A percentile compares a stretch with the other conserved stretches of the same genome.
Evolutionary conservation across 2,329 filamentous ascomycete species (phyloP).

Genomic region (Bipolaris bicolor): DNA sequence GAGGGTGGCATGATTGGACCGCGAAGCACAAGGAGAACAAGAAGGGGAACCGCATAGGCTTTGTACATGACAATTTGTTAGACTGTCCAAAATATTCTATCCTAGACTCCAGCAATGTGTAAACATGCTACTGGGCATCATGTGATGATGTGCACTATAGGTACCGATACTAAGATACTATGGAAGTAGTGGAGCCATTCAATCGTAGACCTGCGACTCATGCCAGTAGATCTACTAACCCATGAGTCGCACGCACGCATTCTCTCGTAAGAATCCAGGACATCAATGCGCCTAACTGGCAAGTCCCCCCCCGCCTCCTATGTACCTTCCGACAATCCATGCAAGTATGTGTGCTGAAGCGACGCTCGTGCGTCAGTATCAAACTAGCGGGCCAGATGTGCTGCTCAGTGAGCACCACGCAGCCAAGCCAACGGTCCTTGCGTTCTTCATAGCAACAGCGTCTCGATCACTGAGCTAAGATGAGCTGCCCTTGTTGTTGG

Average conservation of each 20-base stretch:
- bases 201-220: neutral
- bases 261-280: neutral
- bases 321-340: neutral
- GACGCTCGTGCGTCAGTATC: neutral
- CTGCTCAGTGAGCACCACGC: neutral
- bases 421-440: neutral
- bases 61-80: constrained; percentile 2
- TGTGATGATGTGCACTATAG: neutral
- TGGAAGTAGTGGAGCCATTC: neutral
- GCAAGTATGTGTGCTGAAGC: neutral
- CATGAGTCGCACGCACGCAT: neutral
- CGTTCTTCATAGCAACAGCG: neutral
- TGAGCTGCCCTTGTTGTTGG: neutral
- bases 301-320: too few relatives aligned
- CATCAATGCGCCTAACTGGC: neutral
- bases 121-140: neutral
- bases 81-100: neutral
- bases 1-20: constrained; percentile 23
- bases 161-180: neutral
- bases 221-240: neutral
- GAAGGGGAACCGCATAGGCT: constrained; percentile 21
- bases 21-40: constrained; percentile 1
- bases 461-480: too few relatives aligned
- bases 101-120: neutral
- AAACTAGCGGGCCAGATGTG: neutral